These are phyloP conservation scores for Cryptosporidium muris DNA, from an alignment of 169 alveolate genomes.

Conservation along the genomic window DNA sequence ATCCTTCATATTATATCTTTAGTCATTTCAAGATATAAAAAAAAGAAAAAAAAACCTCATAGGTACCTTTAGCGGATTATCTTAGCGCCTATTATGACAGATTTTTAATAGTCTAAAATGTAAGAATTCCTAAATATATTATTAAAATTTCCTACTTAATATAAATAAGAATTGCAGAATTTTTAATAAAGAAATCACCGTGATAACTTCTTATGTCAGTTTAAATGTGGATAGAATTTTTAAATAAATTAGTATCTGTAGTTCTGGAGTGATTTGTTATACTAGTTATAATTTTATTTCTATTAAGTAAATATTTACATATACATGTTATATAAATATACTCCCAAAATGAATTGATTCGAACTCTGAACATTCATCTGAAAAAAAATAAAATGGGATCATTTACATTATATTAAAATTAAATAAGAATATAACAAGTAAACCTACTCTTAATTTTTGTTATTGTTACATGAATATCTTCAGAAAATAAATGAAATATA, in stretches of 20 bases:
- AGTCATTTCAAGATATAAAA: neutral
- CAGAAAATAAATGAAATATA: constrained; percentile 42
- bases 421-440: neutral
- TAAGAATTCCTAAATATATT: too few species aligned
- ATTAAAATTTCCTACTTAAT: too few species aligned
- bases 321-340: constrained; percentile 16
- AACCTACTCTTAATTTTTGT: constrained; percentile 47
- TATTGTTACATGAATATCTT: constrained; percentile 20
- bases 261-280: neutral
- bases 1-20: neutral
- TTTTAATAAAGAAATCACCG: too few species aligned
- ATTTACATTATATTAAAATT: neutral
- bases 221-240: neutral
- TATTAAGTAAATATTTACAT: neutral
- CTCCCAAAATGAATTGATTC: constrained; percentile 38
- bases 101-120: neutral
- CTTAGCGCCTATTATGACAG: neutral
- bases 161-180: too few species aligned
- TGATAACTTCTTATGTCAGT: too few species aligned
- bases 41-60: neutral
- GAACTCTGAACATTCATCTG: constrained; percentile 47
- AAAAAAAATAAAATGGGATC: neutral
- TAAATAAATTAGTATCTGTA: neutral
- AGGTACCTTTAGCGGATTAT: neutral
- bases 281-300: too few species aligned